Evolutionary conservation across 805 yeast genomes (phyloP), one percentile per base, ranked within the genome.

Genomic region (Barnettozyma californica): DNA sequence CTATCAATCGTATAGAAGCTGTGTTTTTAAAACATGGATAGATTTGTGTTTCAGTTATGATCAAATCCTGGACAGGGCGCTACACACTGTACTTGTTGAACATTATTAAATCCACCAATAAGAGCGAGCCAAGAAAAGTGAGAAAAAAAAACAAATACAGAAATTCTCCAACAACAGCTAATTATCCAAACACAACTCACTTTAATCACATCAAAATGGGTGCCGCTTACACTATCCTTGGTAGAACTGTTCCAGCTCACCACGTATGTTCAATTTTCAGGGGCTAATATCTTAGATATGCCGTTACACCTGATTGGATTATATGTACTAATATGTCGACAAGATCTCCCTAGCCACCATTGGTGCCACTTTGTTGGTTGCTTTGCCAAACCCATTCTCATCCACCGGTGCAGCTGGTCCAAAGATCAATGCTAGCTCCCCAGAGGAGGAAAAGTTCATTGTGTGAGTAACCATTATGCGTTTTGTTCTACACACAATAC

Each of bases 391-490:
- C 68, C 88, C 91, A 68, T 82, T 68, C 47, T 59, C 67, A 9
- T 34, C 59, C 10, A 19, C 55, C 20, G 51, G 53, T 47, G 70
- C 81, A 23, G 74, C 78, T 55, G 74, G 81, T 56, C 78, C 84
- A 60, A 73, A 76, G 53, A 77, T 89, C 67, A 78, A 80, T 55
- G 95, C 96, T 55, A 68, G 81, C 48, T 78, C 90, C 44, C 81
- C 89, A 58, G 97, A 89, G 63, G 97, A 91, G 74, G 95, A 87
- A 69, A 82, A 84, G 68, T 91, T 86, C 74, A 84, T 91, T 44
- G 43, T 45, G 53, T 51, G 38, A 38, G 54, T 51, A 35, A 5
- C n/a, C 11, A n/a, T 26, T n/a, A 21, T 13, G 10, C 20, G 16
- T n/a, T 3, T 21, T 5, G 10, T 27, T 8, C 19, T 5, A 4